Base-by-base conservation (phyloP, 495 filamentous ascomycete species). In the Penicillium cataractarum region DNA sequence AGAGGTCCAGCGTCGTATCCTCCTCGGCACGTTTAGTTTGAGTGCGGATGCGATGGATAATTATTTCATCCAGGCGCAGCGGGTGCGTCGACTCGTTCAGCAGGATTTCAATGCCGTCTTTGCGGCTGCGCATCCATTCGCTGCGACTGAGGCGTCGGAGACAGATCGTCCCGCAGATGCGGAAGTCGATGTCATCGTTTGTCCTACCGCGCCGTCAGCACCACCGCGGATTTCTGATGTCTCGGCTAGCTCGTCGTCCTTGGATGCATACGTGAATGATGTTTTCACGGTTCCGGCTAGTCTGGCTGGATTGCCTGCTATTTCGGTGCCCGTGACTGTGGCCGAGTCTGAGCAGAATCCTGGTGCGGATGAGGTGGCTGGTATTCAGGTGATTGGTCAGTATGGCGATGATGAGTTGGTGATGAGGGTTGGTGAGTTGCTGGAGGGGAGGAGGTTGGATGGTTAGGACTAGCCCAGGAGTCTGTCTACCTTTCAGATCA, bases 201-300 rank as follows among this genome's bases (percentile, higher is more conserved):
- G 87, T 65, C 95, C 95, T 6, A 97, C 93, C 19, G 88, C 93
- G 5, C 91, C 93, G 12, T 92, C 90, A 3, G 71, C 85, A 6
- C 86, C 96, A 5, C 95, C 95, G 3, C 75, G 70, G 39, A 70
- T 95, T 9, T 80, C 79, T 21, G 77, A 86, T 26, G 66, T 86
- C 6, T 74, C 74, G 52, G 62, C 55, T 7, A 53, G 44, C 5
- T 55, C 64, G 12, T 75, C 74, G 15, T 67, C 78, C 0, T 62
- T 89, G 46, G 79, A 87, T 69, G 83, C 84, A 2, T 98, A 97
- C 69, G 89, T 90, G 75, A 96, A 92, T 66, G 95, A 99, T 78
- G 91, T 97, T 15, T 91, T 97, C 73, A 98, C 95, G 0, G 95
- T 98, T 8, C 95, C 95, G 15, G 92, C 96, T 22, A 97, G 91